Evolutionary conservation across 352 stramenopile species (phyloP), one percentile per base, ranked within the genome.

Genomic region (Peronospora tabacina): DNA sequence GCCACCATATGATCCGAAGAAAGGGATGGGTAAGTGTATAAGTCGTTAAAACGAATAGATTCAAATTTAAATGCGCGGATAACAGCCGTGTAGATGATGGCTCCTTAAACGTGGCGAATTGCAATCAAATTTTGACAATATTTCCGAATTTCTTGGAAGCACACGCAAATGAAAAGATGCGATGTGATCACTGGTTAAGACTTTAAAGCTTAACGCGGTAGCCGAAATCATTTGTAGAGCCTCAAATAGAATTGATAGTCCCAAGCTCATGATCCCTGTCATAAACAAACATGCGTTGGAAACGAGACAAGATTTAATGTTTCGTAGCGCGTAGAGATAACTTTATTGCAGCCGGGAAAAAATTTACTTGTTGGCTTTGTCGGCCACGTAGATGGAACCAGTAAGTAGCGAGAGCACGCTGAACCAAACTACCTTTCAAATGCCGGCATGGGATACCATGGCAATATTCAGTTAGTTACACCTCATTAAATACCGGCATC

Each of bases 91-190:
- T 26, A 26, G 77, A 83, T 7, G 98, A 59, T 24, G 83, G 88
- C 29, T 90, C 60, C 12, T 98, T 97, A 38, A 98, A 85, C 56
- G 97, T 97, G 5, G 94, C 89, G 11, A 99, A 57, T 61, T 98
- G 95, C 71, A 95, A 7, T 94, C 95, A 7, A 98, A 88, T 67
- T 99, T 99, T 44, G 97, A 97, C 75, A 98, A 98, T 12, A 98
- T 90, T 94, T 33, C 82, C 89, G 66, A 26, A 26, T 26, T 0
- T 99, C 98, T 5, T 68, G 58, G 45, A 87, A 85, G 63, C 92
- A 98, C 38, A 98, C 59, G 12, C 85, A 22, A 15, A 97, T 62
- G 13, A 99, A 6, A 26, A 26, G 65, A 24, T 87, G 75, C 59
- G 85, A 49, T 5, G 95, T 94, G 24, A 80, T 90, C 82, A 80